Evolutionary conservation across 2,329 filamentous ascomycete species (phyloP).

Genomic region (Pseudogymnoascus sp.): DNA sequence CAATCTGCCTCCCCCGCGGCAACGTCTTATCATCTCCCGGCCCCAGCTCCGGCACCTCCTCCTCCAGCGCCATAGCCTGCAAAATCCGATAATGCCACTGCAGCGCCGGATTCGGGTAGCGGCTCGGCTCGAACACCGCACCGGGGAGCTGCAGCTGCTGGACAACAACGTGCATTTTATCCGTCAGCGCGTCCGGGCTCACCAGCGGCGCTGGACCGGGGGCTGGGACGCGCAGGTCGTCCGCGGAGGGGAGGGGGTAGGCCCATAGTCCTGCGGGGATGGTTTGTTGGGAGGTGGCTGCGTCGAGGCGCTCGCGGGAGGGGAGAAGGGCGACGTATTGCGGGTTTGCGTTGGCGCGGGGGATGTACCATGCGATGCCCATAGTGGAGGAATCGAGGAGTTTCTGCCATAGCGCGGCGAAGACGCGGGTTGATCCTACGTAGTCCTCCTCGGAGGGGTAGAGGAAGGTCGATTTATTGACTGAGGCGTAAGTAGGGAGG

Average conservation of each 20-base stretch:
- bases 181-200: slow-evolving; percentile 63
- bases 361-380: slow-evolving; percentile 81
- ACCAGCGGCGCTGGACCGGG: slow-evolving; percentile 46
- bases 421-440: slow-evolving; percentile 85
- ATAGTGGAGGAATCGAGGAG: slow-evolving; percentile 71
- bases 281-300: slow-evolving; percentile 56
- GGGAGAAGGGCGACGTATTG: slow-evolving; percentile 75
- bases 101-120: slow-evolving; percentile 83
- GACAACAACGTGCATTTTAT: slow-evolving; percentile 73
- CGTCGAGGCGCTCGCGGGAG: slow-evolving; percentile 57
- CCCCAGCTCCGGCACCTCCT: slow-evolving; percentile 68
- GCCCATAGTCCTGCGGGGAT: slow-evolving; percentile 84
- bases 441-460: slow-evolving; percentile 88
- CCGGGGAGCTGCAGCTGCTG: slow-evolving; percentile 81
- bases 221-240: slow-evolving; percentile 74
- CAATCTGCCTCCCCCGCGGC: slow-evolving; percentile 78
- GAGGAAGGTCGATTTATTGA: slow-evolving; percentile 82
- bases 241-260: slow-evolving; percentile 76
- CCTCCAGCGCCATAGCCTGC: slow-evolving; percentile 83
- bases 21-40: slow-evolving; percentile 67
- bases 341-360: slow-evolving; percentile 72
- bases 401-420: slow-evolving; percentile 84
- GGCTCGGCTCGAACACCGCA: slow-evolving; percentile 71
- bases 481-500: slow-evolving; percentile 75
- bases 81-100: slow-evolving; percentile 98